Conservation (phyloP, 1,139 yeast species). For the Suhomyces coccinellae region DNA sequence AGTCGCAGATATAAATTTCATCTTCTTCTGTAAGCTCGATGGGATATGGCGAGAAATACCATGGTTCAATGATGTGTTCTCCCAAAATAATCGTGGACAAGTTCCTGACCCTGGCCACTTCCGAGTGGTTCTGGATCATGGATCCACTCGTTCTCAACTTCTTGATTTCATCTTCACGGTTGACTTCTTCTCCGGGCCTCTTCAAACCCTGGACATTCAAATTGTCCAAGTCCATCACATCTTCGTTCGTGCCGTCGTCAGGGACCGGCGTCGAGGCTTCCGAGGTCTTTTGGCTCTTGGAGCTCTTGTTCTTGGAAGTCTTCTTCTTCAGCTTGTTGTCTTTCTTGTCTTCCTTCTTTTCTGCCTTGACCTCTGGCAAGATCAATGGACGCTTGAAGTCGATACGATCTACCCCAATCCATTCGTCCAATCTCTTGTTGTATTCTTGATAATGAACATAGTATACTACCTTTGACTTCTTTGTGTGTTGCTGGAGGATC, state of each 20-base stretch:
- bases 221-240: slow-evolving; percentile 83
- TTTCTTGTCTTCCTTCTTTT: slow-evolving; percentile 32
- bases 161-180: slow-evolving; percentile 89
- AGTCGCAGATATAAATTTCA: slow-evolving; percentile 85
- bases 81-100: slow-evolving; percentile 79
- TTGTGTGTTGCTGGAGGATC: slow-evolving; percentile 70
- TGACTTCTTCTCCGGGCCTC: slow-evolving; percentile 66
- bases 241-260: slow-evolving; percentile 38
- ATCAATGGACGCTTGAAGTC: slow-evolving; percentile 68
- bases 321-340: slow-evolving; percentile 18
- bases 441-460: slow-evolving; percentile 94
- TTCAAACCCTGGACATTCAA: slow-evolving; percentile 80
- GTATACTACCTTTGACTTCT: slow-evolving; percentile 76
- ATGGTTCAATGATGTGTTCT: slow-evolving; percentile 90
- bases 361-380: slow-evolving; percentile 67
- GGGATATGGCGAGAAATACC: slow-evolving; percentile 99
- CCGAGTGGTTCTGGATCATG: slow-evolving; percentile 89
- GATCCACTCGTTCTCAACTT: slow-evolving; percentile 92
- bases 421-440: slow-evolving; percentile 88
- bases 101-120: slow-evolving; percentile 89
- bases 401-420: slow-evolving; percentile 75
- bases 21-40: slow-evolving; percentile 91
- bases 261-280: slow-evolving; percentile 25
- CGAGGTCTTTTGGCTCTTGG: slow-evolving; percentile 17
- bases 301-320: slow-evolving; percentile 13